phyloP scores from a whole-genome alignment of 805 yeast genomes.

The Cyberlindnera maritima region DNA sequence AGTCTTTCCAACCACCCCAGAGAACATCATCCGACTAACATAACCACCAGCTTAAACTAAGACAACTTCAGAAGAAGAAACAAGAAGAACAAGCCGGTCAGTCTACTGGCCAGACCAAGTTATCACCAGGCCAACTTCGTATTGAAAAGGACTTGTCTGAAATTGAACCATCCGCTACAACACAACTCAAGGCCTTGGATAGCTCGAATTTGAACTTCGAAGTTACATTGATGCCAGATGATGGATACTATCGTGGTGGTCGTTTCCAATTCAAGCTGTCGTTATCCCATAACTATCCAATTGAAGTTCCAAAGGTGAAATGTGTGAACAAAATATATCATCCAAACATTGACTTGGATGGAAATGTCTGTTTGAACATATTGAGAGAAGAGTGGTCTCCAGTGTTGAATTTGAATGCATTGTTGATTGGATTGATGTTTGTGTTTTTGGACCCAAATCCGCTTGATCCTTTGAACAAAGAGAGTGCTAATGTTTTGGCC shows the following conservation, averaged over 20 bases:
- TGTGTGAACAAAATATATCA: slow-evolving; percentile 77
- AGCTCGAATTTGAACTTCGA: slow-evolving; percentile 56
- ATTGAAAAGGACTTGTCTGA: slow-evolving; percentile 76
- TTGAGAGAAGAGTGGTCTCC: slow-evolving; percentile 97
- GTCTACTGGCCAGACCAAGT: slow-evolving; percentile 18
- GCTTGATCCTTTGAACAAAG: slow-evolving; percentile 87
- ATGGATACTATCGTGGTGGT: slow-evolving; percentile 73
- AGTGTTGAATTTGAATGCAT: slow-evolving; percentile 75
- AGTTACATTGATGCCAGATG: slow-evolving; percentile 59
- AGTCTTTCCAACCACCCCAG: background rate
- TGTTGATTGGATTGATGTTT: slow-evolving; percentile 81
- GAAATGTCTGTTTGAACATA: slow-evolving; percentile 89
- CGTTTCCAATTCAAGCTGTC: slow-evolving; percentile 64
- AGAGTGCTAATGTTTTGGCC: slow-evolving; percentile 66
- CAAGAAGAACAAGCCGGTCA: slow-evolving; percentile 40
- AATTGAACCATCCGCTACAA: slow-evolving; percentile 58
- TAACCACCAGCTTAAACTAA: slow-evolving; percentile 46
- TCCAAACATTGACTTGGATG: slow-evolving; percentile 89
- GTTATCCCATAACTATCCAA: slow-evolving; percentile 76
- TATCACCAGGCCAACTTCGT: slow-evolving; percentile 67
- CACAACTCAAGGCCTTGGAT: slow-evolving; percentile 48
- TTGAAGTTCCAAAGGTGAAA: slow-evolving; percentile 85
- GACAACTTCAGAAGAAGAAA: slow-evolving; percentile 56
- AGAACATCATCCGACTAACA: no score
- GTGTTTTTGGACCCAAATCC: slow-evolving; percentile 89